Conservation (phyloP, 2,329 filamentous ascomycete species). For the Plenodomus tracheiphilus region DNA sequence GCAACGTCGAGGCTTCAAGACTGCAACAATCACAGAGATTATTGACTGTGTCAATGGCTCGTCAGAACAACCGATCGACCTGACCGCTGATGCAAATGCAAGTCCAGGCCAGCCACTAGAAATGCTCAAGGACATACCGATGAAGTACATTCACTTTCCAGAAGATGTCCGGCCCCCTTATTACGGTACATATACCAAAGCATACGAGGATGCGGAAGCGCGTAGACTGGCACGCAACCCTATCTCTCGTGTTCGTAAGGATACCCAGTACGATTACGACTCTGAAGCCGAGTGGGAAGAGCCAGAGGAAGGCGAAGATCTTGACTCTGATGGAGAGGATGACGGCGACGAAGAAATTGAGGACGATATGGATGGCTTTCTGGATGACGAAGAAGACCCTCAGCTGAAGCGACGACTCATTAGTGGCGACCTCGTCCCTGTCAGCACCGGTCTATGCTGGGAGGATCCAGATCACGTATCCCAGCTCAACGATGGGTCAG, state of each 20-base stretch:
- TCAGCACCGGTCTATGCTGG: slow-evolving; percentile 82
- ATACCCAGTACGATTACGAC: slow-evolving; percentile 80
- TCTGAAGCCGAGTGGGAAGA: slow-evolving; percentile 85
- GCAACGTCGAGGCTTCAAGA: slow-evolving; percentile 18
- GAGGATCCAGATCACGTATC: slow-evolving; percentile 58
- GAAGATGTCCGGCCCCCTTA: slow-evolving; percentile 70
- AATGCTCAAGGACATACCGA: slow-evolving; percentile 58
- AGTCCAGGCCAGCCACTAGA: slow-evolving; percentile 39
- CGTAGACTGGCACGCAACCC: slow-evolving; percentile 58
- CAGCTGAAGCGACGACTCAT: slow-evolving; percentile 60
- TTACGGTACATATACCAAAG: slow-evolving; percentile 70
- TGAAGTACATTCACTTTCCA: slow-evolving; percentile 66
- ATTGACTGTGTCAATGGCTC: slow-evolving; percentile 51
- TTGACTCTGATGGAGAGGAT: slow-evolving; percentile 67
- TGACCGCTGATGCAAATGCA: slow-evolving; percentile 42
- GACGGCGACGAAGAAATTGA: slow-evolving; percentile 73
- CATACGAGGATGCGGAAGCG: slow-evolving; percentile 51
- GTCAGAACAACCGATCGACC: slow-evolving; percentile 47
- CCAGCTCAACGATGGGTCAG: slow-evolving; percentile 51
- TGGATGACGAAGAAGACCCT: slow-evolving; percentile 77
- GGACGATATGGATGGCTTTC: slow-evolving; percentile 85
- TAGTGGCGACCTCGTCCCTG: slow-evolving; percentile 71
- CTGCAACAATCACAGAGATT: slow-evolving; percentile 39
- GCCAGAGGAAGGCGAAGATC: slow-evolving; percentile 70
- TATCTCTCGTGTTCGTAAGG: slow-evolving; percentile 58